These are phyloP conservation scores for Acanthamoeba castellanii DNA, from an alignment of 208 protist genomes.

Conservation along the genomic window DNA sequence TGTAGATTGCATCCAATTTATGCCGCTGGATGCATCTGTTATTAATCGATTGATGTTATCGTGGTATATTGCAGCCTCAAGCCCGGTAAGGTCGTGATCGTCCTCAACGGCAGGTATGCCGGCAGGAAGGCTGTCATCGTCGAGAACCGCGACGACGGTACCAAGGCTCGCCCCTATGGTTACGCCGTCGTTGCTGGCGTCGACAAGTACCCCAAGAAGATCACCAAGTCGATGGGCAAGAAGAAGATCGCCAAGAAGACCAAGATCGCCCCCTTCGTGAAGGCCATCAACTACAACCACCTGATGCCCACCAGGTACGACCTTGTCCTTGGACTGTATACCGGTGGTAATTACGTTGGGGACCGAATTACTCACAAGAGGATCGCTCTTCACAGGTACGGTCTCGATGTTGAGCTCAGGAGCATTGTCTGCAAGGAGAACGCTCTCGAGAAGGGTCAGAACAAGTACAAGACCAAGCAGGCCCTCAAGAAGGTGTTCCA, in stretches of 20 bases:
- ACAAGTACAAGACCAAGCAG: conserved; percentile 83
- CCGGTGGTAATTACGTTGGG: neutral
- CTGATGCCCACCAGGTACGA: conserved; percentile 91
- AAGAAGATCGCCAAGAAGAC: conserved; percentile 94
- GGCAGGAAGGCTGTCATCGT: conserved; percentile 98
- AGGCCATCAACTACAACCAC: conserved; percentile 98
- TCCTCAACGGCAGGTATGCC: conserved; percentile 97
- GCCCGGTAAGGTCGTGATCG: conserved; percentile 98
- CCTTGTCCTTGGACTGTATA: neutral
- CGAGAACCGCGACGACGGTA: conserved; percentile 91
- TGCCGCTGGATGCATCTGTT: neutral
- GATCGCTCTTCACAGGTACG: conserved; percentile 78
- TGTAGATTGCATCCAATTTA: neutral
- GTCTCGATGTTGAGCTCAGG: conserved; percentile 84
- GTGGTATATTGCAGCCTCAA: conserved; percentile 90
- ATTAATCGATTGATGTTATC: neutral
- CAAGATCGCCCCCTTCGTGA: conserved; percentile 96
- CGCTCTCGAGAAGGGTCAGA: conserved; percentile 89
- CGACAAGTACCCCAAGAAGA: conserved; percentile 96
- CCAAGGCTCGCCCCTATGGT: conserved; percentile 95
- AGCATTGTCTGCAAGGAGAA: conserved; percentile 92
- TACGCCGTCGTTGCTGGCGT: conserved; percentile 97
- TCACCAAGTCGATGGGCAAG: conserved; percentile 96
- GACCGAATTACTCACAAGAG: too few species aligned
- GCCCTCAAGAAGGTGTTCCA: conserved; percentile 94